Evolutionary conservation across 345 rosid genomes (phyloP), one percentile per base, ranked within the genome.

Genomic region (Eucalyptus cladocalyx): DNA sequence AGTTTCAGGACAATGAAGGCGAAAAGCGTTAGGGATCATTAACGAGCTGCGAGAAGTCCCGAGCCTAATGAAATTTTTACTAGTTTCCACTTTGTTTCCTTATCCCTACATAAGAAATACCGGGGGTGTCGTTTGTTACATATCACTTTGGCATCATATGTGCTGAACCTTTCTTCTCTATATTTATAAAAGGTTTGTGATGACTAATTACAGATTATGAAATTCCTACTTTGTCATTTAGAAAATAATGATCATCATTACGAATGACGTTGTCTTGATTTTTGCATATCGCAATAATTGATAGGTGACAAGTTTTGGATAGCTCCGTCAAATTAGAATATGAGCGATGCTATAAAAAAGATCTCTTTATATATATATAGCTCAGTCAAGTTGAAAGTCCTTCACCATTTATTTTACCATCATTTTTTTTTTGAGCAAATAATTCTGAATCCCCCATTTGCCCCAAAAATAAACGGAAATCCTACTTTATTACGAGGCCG

Each of bases 241-340:
- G 69, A 62, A 62, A 62, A 62, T 53, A 53, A 53, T 53, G 9
- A 62, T 62, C 69, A 28, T 62, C 69, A 62, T 62, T 62, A 12
- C 34, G 6, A 62, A 4, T 14, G 69, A 28, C 2, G 32, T 0
- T 30, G 0, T 62, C 5, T 62, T 62, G 69, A 30, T 62, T 62
- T 28, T 62, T 2, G 2, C 69, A 62, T 62, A 60, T 62, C 0
- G 8, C 34, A 28, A 28, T 62, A 62, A 30, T 62, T 62, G 1
- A 62, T 62, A 30, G 32, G 32, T 13, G 69, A 30, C 9, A 4
- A 62, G 18, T 30, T 17, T 3, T 13, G 18, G 62, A 56, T 24
- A 23, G 30, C 13, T 9, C 7, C 0, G 3, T n/a, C 21, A 1
- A 65, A 2, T 65, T 65, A 14, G 6, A 65, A 7, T 30, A 9